Base-by-base conservation (phyloP, 108 stramenopile species). In the Phaeodactylum tricornutum region DNA sequence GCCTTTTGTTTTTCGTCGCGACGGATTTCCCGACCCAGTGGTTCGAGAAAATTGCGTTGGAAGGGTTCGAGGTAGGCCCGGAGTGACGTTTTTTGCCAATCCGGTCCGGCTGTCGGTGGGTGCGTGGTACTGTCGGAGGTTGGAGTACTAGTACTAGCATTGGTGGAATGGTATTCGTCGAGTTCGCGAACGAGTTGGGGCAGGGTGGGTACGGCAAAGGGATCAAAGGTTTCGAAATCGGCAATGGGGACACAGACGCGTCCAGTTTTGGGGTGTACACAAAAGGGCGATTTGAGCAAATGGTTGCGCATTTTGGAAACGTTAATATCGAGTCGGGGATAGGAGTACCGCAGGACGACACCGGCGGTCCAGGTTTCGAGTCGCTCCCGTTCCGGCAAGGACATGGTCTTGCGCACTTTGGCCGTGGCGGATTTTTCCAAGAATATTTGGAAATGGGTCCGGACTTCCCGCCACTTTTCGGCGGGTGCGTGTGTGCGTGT, bases 301-400 rank as follows among this genome's bases (percentile, higher is more conserved):
- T 99, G 99, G 73, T 99, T 99, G 46, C 82, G 81, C 69, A 79
- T 75, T 62, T 96, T 99, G 49, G 97, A 97, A 12, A 99, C 99
- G 71, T 99, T 98, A 57, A 96, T 96, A 79, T 99, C 99, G 53
- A 99, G 69, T 2, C 99, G 85, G 0, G 99, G 97, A 62, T 98
- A 99, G 2, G 80, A 74, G 49, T 96, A 72, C 38, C 55, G 57
- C 68, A 98, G 95, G 21, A 99, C 95, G 8, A 85, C 70, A 69
- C 92, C 88, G 41, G 72, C 57, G n/a, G 89, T 67, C 95, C 94
- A 96, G 53, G 58, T 53, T 36, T 91, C 86, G 41, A 93, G 50
- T 14, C 58, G 53, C 20, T 61, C 38, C 29, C 64, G 81, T 3
- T 90, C 87, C 20, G 43, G 33, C 48, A 44, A 60, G 14, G 74